Evolutionary conservation across 352 stramenopile genomes (phyloP).

Genomic region (Globisporangium sylvaticum): DNA sequence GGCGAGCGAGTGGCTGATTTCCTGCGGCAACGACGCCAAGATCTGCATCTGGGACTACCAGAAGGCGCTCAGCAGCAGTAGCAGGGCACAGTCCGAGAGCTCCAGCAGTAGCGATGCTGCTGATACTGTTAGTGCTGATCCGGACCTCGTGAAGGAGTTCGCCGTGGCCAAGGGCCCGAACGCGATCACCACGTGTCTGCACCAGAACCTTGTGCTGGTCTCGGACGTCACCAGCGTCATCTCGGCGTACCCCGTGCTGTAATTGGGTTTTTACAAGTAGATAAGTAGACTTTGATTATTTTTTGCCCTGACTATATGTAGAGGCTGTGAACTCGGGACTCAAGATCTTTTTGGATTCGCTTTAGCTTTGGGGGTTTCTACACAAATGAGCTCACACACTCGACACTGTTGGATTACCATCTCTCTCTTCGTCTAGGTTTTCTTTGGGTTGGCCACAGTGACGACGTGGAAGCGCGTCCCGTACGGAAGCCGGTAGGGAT

Average conservation of each 20-base stretch:
- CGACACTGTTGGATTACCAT: background rate
- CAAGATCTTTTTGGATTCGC: background rate
- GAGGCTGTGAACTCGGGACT: background rate
- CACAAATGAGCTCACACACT: background rate
- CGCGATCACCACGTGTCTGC: conserved; percentile 44
- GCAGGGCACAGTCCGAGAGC: conserved; percentile 1
- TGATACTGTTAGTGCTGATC: conserved; percentile 2
- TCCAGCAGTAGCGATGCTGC: background rate
- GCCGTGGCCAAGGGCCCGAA: conserved; percentile 41
- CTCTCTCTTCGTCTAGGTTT: conserved; percentile 32
- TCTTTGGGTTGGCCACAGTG: conserved; percentile 70
- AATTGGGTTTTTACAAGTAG: background rate
- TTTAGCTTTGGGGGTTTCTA: background rate
- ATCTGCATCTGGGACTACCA: conserved; percentile 65
- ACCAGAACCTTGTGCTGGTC: conserved; percentile 53
- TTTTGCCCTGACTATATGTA: background rate
- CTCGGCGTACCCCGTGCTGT: conserved; percentile 41
- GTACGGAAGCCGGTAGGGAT: conserved; percentile 71
- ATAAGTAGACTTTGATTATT: background rate
- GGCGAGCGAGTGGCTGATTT: conserved; percentile 47
- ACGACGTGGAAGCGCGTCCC: conserved; percentile 77
- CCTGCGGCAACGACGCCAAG: conserved; percentile 63
- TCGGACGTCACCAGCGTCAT: conserved; percentile 50
- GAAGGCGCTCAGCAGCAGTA: conserved; percentile 20
- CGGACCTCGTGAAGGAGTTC: conserved; percentile 50